A percentile compares a stretch with the other conserved stretches of the same genome.
These are phyloP conservation scores for Cryptococcus floricola DNA, from an alignment of 1,284 basidiomycete genomes.

Conservation along the genomic window DNA sequence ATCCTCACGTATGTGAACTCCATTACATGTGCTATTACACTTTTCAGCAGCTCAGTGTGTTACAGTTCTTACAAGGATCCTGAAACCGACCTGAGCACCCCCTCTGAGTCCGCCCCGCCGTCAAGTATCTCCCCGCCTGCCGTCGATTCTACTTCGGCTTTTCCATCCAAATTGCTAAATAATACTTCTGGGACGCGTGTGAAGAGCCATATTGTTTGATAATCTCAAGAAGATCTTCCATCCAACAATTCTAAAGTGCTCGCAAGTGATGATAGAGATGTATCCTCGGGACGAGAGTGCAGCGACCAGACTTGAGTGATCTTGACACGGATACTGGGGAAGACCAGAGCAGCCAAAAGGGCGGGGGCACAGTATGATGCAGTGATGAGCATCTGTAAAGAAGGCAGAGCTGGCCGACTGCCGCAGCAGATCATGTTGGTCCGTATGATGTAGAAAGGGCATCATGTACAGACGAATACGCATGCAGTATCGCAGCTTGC, in stretches of 20 bases:
- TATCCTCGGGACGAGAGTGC: background rate
- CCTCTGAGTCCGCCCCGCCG: constrained; percentile 75
- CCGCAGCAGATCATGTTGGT: no score
- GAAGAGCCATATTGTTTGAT: constrained; percentile 49
- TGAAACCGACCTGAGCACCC: constrained; percentile 85
- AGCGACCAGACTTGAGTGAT: background rate
- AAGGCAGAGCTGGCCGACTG: no score
- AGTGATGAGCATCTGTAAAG: no score
- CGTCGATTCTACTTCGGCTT: constrained; percentile 82
- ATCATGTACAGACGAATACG: no score
- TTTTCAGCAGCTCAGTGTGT: no score
- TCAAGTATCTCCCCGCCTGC: constrained; percentile 67
- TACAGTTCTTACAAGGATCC: constrained; percentile 60
- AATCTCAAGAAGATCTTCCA: background rate
- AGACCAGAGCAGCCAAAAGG: background rate
- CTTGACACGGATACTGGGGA: background rate
- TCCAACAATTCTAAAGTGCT: background rate
- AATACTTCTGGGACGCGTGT: constrained; percentile 90
- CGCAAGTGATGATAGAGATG: background rate
- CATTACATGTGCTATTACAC: background rate
- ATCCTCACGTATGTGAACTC: constrained; percentile 56
- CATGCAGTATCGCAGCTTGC: no score
- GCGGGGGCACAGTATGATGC: no score
- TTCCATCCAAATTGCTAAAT: constrained; percentile 63
- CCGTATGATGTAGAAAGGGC: no score